phyloP scores from a whole-genome alignment of 2,329 filamentous ascomycete species.

The Coccinonectria pachysandricola region DNA sequence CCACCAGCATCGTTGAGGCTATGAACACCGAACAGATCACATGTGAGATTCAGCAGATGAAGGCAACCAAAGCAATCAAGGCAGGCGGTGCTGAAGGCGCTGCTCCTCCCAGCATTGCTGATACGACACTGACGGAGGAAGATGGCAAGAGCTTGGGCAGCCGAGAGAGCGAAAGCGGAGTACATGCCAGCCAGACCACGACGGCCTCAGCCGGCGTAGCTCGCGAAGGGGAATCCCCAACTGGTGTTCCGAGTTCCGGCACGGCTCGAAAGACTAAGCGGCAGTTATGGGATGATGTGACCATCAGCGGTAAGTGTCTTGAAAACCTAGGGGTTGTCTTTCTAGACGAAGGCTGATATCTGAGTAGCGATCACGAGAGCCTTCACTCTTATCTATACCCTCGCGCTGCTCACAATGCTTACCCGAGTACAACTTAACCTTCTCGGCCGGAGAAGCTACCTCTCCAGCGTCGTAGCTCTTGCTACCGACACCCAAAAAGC shows the following conservation, averaged over 20 bases:
- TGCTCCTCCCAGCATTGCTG: conserved; percentile 48
- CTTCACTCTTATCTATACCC: conserved; percentile 84
- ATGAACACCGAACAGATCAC: conserved; percentile 90
- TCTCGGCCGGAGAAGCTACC: conserved; percentile 86
- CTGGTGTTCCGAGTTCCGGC: conserved; percentile 27
- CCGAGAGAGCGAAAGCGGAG: conserved; percentile 68
- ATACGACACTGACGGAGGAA: conserved; percentile 71
- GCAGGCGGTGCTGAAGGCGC: conserved; percentile 45
- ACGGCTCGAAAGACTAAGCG: conserved; percentile 63
- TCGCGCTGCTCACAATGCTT: conserved; percentile 80
- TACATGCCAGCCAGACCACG: conserved; percentile 70
- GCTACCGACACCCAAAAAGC: conserved; percentile 65
- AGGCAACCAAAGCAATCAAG: conserved; percentile 54
- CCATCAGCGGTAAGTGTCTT: conserved; percentile 73
- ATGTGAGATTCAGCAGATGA: conserved; percentile 88
- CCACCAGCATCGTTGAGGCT: conserved; percentile 76
- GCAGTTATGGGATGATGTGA: conserved; percentile 95
- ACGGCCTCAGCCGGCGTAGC: conserved; percentile 42
- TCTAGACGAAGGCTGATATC: too few relatives aligned
- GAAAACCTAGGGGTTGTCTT: too few relatives aligned
- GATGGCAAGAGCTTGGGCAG: conserved; percentile 69
- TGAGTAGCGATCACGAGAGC: conserved; percentile 80
- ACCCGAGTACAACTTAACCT: conserved; percentile 96
- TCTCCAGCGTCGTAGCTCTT: conserved; percentile 87
- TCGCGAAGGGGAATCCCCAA: conserved; percentile 30